Percentiles rank a stretch among this genome's conserved stretches.
Conservation (phyloP, 106 monocot species). For the Dendrobium nobile region DNA sequence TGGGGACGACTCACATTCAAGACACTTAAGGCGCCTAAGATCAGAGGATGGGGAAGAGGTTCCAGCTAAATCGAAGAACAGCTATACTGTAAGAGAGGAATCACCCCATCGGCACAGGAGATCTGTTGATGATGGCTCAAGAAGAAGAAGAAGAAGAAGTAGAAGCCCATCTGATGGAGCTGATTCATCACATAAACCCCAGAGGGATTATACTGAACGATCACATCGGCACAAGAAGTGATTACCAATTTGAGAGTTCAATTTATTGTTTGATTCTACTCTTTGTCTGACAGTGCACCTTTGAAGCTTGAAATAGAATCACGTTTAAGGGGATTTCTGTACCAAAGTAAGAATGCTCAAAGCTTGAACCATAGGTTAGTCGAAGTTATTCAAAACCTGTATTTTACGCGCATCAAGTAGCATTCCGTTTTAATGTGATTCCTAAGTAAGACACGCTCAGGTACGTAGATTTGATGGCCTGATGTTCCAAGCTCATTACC, state of each 20-base stretch:
- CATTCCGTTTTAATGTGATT: no score
- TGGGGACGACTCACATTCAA: neutral
- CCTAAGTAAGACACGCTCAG: no score
- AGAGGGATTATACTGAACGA: neutral
- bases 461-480: no score
- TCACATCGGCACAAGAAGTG: neutral
- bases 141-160: neutral
- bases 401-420: no score
- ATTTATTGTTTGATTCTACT: neutral
- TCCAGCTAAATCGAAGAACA: conserved; percentile 4
- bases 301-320: no score
- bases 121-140: neutral
- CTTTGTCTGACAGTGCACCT: no score
- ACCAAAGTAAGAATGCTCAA: no score
- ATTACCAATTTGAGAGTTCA: neutral
- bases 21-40: conserved; percentile 9
- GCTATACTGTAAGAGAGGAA: conserved; percentile 2
- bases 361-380: no score
- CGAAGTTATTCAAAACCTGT: no score
- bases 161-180: conserved; percentile 1
- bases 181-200: neutral
- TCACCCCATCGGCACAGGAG: neutral
- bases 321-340: no score
- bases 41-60: conserved; percentile 8
- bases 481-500: no score